Evolutionary conservation across 148 eudicot genomes (phyloP).

Genomic region (Fagopyrum esculentum): DNA sequence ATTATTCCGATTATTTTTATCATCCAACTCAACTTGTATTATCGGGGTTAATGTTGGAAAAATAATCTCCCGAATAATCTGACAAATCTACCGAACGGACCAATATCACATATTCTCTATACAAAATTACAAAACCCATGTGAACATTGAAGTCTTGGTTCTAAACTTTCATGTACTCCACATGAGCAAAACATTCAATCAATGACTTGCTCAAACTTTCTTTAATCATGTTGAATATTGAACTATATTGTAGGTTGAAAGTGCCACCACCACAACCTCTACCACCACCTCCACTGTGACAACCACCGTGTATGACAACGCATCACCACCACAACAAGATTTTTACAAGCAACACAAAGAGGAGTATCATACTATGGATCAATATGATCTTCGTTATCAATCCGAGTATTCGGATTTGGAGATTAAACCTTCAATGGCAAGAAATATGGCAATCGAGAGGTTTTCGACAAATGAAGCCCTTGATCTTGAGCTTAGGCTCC

Average conservation of each 20-base stretch:
- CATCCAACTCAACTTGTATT: too few relatives aligned
- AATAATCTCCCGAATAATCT: too few relatives aligned
- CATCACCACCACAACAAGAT: conserved; percentile 8
- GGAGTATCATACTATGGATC: not conserved
- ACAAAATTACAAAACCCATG: too few relatives aligned
- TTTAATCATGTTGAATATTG: not conserved
- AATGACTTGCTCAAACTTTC: not conserved
- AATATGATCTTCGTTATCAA: conserved; percentile 15
- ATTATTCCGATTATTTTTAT: too few relatives aligned
- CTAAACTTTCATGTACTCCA: not conserved
- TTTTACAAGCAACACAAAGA: not conserved
- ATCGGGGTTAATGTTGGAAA: too few relatives aligned
- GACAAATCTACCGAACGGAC: too few relatives aligned
- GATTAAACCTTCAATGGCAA: conserved; percentile 1
- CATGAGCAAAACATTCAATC: not conserved
- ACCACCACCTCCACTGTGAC: not conserved
- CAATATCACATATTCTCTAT: too few relatives aligned
- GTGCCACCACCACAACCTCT: conserved; percentile 3
- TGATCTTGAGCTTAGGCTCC: conserved; percentile 39
- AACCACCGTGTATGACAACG: not conserved
- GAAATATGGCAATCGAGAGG: not conserved
- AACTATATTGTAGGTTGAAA: conserved; percentile 16
- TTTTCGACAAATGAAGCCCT: conserved; percentile 20
- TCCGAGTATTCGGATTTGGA: conserved; percentile 14
- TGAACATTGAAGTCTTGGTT: too few relatives aligned